phyloP scores from a whole-genome alignment of 352 stramenopile species.

The Phytopythium mirpurense region DNA sequence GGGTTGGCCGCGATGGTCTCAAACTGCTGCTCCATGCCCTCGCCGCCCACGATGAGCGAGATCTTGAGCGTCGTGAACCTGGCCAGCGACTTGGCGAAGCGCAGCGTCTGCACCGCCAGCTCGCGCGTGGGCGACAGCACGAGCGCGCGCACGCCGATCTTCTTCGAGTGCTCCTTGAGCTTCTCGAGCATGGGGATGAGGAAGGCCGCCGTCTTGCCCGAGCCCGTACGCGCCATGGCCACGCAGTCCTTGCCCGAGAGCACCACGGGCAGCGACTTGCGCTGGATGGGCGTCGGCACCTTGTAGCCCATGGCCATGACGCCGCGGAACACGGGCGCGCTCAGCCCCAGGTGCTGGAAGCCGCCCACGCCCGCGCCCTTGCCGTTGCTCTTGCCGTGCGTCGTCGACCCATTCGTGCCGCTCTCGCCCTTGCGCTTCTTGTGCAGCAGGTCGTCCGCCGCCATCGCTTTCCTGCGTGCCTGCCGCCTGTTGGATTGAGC shows the following conservation, averaged over 20 bases:
- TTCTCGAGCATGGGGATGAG: slow-evolving; percentile 98
- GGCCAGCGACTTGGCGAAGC: slow-evolving; percentile 84
- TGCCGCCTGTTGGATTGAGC: neutral
- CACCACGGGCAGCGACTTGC: slow-evolving; percentile 96
- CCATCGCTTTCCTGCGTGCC: slow-evolving; percentile 22
- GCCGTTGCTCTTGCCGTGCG: slow-evolving; percentile 74
- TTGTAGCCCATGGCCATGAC: slow-evolving; percentile 95
- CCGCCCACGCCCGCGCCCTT: slow-evolving; percentile 70
- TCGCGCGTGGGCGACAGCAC: slow-evolving; percentile 97
- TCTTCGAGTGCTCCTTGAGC: slow-evolving; percentile 90
- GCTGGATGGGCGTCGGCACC: slow-evolving; percentile 98
- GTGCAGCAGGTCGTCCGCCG: slow-evolving; percentile 62
- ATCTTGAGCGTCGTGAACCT: slow-evolving; percentile 92
- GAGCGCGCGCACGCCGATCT: slow-evolving; percentile 83
- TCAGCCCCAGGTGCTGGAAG: slow-evolving; percentile 86
- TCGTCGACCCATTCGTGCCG: slow-evolving; percentile 23
- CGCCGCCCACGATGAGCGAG: slow-evolving; percentile 94
- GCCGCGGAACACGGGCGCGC: slow-evolving; percentile 66
- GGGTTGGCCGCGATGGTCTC: slow-evolving; percentile 91
- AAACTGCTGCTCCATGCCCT: slow-evolving; percentile 99
- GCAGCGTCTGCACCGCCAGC: slow-evolving; percentile 97
- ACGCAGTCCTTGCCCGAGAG: slow-evolving; percentile 96
- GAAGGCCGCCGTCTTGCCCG: slow-evolving; percentile 98
- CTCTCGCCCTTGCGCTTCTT: slow-evolving; percentile 26
- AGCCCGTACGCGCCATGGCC: slow-evolving; percentile 97